phyloP scores from a whole-genome alignment of 768 basidiomycete genomes.

The Cyathus striatus region DNA sequence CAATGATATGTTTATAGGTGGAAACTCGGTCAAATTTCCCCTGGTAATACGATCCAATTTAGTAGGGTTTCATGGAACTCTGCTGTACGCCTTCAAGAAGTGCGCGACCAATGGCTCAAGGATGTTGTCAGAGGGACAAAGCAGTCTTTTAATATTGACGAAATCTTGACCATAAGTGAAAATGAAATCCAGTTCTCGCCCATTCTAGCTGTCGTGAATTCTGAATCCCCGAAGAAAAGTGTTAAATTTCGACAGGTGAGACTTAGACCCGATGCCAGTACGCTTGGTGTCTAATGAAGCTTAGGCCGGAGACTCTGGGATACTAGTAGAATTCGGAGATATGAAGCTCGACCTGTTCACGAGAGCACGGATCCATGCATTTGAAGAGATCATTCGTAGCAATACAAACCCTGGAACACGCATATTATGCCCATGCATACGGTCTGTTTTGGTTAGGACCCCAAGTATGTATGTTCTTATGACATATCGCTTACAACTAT shows the following conservation, averaged over 20 bases:
- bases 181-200: too few relatives aligned
- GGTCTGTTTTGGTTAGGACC: constrained; percentile 48
- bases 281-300: too few relatives aligned
- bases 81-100: constrained; percentile 22
- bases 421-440: constrained; percentile 46
- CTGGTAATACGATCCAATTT: constrained; percentile 52
- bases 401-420: constrained; percentile 28
- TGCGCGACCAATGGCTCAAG: constrained; percentile 23
- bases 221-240: too few relatives aligned
- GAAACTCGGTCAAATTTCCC: constrained; percentile 62
- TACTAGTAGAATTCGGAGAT: constrained; percentile 58
- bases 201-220: too few relatives aligned
- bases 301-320: constrained; percentile 59
- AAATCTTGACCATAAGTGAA: too few relatives aligned
- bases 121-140: constrained; percentile 11
- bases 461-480: not conserved
- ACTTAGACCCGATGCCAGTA: too few relatives aligned
- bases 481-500: not conserved
- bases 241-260: not conserved
- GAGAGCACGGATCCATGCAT: constrained; percentile 54
- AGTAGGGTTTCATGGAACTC: constrained; percentile 39
- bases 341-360: constrained; percentile 48
- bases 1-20: constrained; percentile 34
- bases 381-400: constrained; percentile 34
- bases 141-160: too few relatives aligned